A percentile compares a stretch with the other conserved stretches of the same genome.
These are phyloP conservation scores for Penicillium digitatum DNA, from an alignment of 2,329 filamentous ascomycete genomes.

Conservation along the genomic window DNA sequence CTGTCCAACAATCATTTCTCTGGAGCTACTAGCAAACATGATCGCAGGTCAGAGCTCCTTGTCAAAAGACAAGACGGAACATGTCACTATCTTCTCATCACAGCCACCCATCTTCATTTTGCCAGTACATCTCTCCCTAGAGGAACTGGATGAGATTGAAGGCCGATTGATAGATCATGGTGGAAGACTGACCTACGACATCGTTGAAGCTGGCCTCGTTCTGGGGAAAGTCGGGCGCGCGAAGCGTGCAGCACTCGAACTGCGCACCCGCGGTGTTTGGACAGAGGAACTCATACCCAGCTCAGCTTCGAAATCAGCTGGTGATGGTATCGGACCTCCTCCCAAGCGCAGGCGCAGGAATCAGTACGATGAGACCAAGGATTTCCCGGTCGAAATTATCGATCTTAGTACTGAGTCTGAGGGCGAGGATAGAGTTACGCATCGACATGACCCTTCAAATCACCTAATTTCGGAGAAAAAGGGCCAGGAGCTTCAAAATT, in stretches of 20 bases:
- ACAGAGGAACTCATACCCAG: slow-evolving; percentile 34
- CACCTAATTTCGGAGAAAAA: slow-evolving; percentile 7
- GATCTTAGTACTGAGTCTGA: slow-evolving; percentile 35
- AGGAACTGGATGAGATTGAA: slow-evolving; percentile 62
- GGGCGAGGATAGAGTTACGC: slow-evolving; percentile 21
- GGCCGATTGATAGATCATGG: slow-evolving; percentile 54
- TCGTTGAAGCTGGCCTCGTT: slow-evolving; percentile 67
- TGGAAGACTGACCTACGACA: slow-evolving; percentile 65
- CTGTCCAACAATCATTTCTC: background rate
- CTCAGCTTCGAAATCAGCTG: background rate
- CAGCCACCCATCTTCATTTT: slow-evolving; percentile 69
- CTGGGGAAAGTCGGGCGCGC: slow-evolving; percentile 68
- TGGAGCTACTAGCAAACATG: background rate
- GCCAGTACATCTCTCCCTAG: slow-evolving; percentile 61
- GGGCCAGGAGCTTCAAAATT: slow-evolving; percentile 20
- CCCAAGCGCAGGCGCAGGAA: slow-evolving; percentile 27
- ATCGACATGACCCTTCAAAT: slow-evolving; percentile 8
- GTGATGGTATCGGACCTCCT: slow-evolving; percentile 12
- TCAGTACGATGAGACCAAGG: background rate
- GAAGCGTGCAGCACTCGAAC: slow-evolving; percentile 70
- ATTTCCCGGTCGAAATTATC: slow-evolving; percentile 16
- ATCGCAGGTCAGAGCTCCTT: background rate
- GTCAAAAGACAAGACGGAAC: background rate
- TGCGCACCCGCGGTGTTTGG: slow-evolving; percentile 63
- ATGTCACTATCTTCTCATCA: slow-evolving; percentile 30